Evolutionary conservation across 352 stramenopile species (phyloP), one percentile per base, ranked within the genome.

Genomic region (Pythium dissimile): DNA sequence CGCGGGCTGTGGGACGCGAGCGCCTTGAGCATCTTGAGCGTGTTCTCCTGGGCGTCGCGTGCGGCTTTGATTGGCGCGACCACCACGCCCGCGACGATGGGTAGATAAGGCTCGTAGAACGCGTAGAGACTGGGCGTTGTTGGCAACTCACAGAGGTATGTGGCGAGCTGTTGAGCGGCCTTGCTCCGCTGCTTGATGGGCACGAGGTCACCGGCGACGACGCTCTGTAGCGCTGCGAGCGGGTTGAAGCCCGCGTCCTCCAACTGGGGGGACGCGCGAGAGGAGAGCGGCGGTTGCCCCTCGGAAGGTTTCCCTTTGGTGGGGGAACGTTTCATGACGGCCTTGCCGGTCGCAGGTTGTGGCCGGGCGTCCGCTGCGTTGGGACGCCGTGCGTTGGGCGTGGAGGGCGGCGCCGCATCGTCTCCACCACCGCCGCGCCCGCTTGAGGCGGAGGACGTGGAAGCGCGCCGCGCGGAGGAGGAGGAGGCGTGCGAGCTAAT

Each of bases 121-220:
- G 39, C 51, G 27, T 63, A 71, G 11, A 71, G 56, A 46, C 56
- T 54, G 2, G 55, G 63, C 31, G 55, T 71, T n/a, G 56, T 65
- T 13, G 63, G 63, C 4, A 71, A 51, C 18, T 71, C 44, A 18
- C 51, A 59, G 51, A 62, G 60, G 32, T 59, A 66, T 38, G 45
- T 54, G 1, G 63, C 63, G 50, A 71, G 56, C 46, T 71, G 56
- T 52, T 66, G 54, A 39, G 63, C 63, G 34, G 63, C 63, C 63
- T 71, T 71, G 55, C 55, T 56, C 46, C 63, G 63, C 41, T 66
- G 63, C 63, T 71, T 71, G 56, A 71, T 65, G 16, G 63, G 38
- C 57, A 71, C 63, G 32, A 65, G 62, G 13, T 71, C 63, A 32
- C 63, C 63, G 8, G 56, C 63, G 30, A 60, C 6, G 13, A 71